Base-by-base conservation (phyloP, 2,329 filamentous ascomycete species). In the Aspergillus vadensis region DNA sequence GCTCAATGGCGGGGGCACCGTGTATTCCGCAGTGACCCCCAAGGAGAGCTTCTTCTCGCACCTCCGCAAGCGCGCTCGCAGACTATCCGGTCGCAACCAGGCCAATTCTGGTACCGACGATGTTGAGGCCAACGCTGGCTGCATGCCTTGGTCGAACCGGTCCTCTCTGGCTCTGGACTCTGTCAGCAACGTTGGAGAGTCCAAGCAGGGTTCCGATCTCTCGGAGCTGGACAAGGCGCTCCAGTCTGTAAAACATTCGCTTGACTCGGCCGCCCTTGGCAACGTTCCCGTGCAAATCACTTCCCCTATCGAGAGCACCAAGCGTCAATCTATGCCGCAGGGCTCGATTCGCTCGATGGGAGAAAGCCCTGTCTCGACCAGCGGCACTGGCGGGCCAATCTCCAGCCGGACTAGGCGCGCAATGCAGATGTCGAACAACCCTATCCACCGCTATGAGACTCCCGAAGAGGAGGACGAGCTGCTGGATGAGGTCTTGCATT, bases 1-100 rank as follows among this genome's bases (percentile, higher is more conserved):
- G 39, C 83, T 98, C 49, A 97, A 92, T 72, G 95, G 93, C 56
- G 88, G 89, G 69, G 85, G 84, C 36, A 90, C 88, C 21, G 81
- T 93, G 23, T 87, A 85, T 15, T 95, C 92, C 5, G 91, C 89
- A 0, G 88, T 85, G 69, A 91, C 86, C 17, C 91, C 92, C 48
- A 96, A 96, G 73, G 95, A 99, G 76, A 92, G 95, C 76, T 99
- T 99, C 82, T 99, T 99, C 79, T 98, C 95, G 0, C 95, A 99
- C 74, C 84, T 99, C 7, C 87, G 95, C 59, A 99, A 99, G 78
- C 89, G 94, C 55, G 95, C 96, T 27, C 87, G 95, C 68, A 86
- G 95, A 67, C 88, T 99, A 62, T 99, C 95, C 25, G 95, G 95
- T 50, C 88, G 94, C 59, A 92, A 97, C 72, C 91, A 94, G 73